phyloP scores from a whole-genome alignment of 2,329 filamentous ascomycete genomes.

The Juglanconis sp. region DNA sequence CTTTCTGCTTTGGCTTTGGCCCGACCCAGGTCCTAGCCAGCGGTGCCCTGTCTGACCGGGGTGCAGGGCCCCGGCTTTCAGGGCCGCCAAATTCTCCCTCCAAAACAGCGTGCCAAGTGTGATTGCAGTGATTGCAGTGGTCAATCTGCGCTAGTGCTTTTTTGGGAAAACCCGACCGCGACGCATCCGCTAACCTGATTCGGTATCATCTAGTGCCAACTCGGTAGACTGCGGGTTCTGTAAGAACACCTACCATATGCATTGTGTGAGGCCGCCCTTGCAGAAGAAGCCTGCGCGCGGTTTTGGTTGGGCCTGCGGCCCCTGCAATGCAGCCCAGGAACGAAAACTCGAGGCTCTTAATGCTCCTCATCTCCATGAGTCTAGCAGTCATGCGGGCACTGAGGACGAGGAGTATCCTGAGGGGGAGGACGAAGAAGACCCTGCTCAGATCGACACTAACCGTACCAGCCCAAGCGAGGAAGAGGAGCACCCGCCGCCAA shows the following conservation, averaged over 20 bases:
- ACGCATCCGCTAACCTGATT: conserved; percentile 14
- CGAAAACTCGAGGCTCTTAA: conserved; percentile 86
- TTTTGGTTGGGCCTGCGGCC: conserved; percentile 96
- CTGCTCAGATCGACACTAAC: conserved; percentile 53
- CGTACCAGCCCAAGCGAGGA: conserved; percentile 64
- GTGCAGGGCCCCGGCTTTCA: neutral
- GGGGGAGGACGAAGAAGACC: conserved; percentile 74
- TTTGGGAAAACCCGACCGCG: conserved; percentile 5
- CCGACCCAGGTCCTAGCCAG: neutral
- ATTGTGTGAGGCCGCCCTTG: conserved; percentile 87
- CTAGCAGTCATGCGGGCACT: conserved; percentile 58
- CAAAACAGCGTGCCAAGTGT: conserved; percentile 1
- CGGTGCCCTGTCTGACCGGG: neutral
- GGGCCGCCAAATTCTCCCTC: neutral
- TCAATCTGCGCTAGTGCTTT: conserved; percentile 10
- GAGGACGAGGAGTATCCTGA: conserved; percentile 62
- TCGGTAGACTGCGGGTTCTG: conserved; percentile 97
- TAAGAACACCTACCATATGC: conserved; percentile 95
- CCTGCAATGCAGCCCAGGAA: conserved; percentile 94
- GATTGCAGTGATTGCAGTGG: conserved; percentile 4
- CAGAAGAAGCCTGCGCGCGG: conserved; percentile 95
- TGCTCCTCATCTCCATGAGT: conserved; percentile 71
- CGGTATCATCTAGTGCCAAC: conserved; percentile 61
- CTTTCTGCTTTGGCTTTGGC: neutral
- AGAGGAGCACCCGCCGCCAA: conserved; percentile 57